phyloP scores from a whole-genome alignment of 345 rosid species.

The Eucalyptus camaldulensis region DNA sequence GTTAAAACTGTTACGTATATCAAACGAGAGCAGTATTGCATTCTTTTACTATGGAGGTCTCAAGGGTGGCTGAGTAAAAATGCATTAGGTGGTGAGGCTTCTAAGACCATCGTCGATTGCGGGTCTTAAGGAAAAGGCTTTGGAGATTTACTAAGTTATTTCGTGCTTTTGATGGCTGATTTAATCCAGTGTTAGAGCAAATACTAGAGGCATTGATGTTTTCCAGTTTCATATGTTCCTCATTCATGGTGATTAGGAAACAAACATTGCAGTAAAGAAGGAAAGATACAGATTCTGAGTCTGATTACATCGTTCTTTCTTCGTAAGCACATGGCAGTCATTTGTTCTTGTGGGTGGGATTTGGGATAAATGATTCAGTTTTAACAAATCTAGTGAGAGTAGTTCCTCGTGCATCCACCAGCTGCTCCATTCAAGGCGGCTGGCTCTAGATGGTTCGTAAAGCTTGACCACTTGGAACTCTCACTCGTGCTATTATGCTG shows the following conservation, averaged over 20 bases:
- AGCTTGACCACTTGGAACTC: neutral
- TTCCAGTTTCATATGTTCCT: neutral
- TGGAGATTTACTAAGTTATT: neutral
- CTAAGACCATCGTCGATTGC: neutral
- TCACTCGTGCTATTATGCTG: neutral
- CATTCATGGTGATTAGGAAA: neutral
- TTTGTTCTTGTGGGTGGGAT: neutral
- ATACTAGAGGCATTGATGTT: neutral
- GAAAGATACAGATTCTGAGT: neutral
- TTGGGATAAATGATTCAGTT: neutral
- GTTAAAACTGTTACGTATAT: neutral
- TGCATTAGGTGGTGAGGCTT: neutral
- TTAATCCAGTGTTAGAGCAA: neutral
- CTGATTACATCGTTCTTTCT: neutral
- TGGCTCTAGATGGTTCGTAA: neutral
- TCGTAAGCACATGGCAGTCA: neutral
- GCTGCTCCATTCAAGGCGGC: neutral
- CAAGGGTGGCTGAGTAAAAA: neutral
- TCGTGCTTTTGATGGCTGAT: neutral
- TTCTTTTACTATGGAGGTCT: neutral
- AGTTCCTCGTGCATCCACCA: neutral
- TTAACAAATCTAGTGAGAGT: neutral
- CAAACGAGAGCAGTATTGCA: neutral
- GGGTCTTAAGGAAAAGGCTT: neutral
- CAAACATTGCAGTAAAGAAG: neutral